A percentile compares a stretch with the other conserved stretches of the same genome.
phyloP scores from a whole-genome alignment of 2,329 filamentous ascomycete species.

The Endoconidiophora laricicola region DNA sequence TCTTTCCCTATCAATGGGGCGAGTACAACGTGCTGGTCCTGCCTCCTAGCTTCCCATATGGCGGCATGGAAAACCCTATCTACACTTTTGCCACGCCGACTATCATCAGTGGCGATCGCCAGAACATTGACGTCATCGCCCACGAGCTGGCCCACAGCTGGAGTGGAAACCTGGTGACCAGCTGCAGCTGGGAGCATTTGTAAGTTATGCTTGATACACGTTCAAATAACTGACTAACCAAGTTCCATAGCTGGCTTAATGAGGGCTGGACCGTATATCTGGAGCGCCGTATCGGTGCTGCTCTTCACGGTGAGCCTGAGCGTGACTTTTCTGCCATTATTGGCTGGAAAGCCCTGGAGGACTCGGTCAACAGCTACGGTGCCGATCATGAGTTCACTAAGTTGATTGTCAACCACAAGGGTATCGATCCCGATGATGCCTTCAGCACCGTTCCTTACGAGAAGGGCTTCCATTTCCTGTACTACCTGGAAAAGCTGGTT shows the following conservation, averaged over 20 bases:
- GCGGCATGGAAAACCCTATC: constrained; percentile 82
- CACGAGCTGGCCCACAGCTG: constrained; percentile 66
- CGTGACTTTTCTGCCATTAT: constrained; percentile 93
- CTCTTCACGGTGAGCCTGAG: constrained; percentile 65
- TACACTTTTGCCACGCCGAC: constrained; percentile 93
- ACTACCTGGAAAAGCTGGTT: constrained; percentile 72
- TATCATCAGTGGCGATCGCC: constrained; percentile 74
- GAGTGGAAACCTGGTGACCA: constrained; percentile 75
- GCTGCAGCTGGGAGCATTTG: constrained; percentile 69
- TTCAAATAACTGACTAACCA: background rate
- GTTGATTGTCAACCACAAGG: constrained; percentile 71
- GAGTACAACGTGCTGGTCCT: constrained; percentile 88
- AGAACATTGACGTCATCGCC: constrained; percentile 92
- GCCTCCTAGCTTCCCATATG: constrained; percentile 79
- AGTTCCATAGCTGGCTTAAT: constrained; percentile 40
- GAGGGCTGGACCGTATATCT: constrained; percentile 91
- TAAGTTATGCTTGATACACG: constrained; percentile 21
- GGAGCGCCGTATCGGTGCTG: constrained; percentile 66
- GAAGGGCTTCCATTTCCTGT: constrained; percentile 90
- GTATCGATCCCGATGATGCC: constrained; percentile 86
- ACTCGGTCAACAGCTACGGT: constrained; percentile 64
- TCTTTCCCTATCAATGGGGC: constrained; percentile 86
- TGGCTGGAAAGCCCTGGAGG: constrained; percentile 79
- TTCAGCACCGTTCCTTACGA: constrained; percentile 90
- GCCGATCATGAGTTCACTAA: constrained; percentile 85